Percentiles rank a stretch among this genome's conserved stretches.
Evolutionary conservation across 345 rosid genomes (phyloP).

Genomic region (Moricandia arvensis): DNA sequence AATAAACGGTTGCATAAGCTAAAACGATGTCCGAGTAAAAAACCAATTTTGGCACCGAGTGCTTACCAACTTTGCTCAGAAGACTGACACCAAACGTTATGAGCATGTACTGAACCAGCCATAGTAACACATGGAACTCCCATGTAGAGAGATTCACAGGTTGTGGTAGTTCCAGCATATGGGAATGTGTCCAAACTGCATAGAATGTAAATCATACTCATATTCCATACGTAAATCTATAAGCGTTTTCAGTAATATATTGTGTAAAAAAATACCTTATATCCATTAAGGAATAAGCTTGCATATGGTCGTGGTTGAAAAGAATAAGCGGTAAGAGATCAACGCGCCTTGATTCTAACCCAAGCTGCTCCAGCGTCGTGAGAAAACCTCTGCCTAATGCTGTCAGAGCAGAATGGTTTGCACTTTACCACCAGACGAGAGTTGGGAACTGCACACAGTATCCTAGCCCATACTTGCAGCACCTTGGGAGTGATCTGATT

Average conservation of each 20-base stretch:
- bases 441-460: constrained; percentile 95
- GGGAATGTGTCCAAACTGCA: constrained; percentile 98
- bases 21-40: background rate
- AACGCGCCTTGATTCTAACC: constrained; percentile 90
- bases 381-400: constrained; percentile 90
- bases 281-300: constrained; percentile 98
- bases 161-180: constrained; percentile 99
- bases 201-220: constrained; percentile 5
- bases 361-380: constrained; percentile 78
- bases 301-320: constrained; percentile 98
- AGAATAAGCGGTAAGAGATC: constrained; percentile 98
- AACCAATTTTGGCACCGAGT: background rate
- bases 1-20: constrained; percentile 21
- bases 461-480: constrained; percentile 97
- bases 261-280: constrained; percentile 60
- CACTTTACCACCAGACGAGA: constrained; percentile 98
- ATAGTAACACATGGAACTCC: constrained; percentile 97
- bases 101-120: constrained; percentile 98
- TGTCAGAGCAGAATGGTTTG: constrained; percentile 98
- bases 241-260: background rate
- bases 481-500: constrained; percentile 92
- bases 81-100: constrained; percentile 97
- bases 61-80: constrained; percentile 85
- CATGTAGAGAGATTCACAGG: constrained; percentile 98
- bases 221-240: background rate